A percentile compares a stretch with the other conserved stretches of the same genome.
These are phyloP conservation scores for Spathaspora girioi DNA, from an alignment of 805 yeast genomes.

Conservation along the genomic window DNA sequence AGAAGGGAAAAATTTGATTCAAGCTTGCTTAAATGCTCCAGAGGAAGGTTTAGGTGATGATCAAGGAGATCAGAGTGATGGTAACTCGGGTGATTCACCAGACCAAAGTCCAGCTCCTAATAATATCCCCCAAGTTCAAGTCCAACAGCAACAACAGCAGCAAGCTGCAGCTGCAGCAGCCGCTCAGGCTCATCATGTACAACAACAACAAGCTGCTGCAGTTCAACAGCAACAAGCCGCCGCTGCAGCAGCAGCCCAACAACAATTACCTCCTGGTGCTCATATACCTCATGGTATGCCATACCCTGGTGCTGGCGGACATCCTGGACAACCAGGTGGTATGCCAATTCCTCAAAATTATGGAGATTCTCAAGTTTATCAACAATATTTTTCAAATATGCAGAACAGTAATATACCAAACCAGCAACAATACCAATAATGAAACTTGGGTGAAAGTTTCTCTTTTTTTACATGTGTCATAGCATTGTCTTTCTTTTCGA, in stretches of 20 bases:
- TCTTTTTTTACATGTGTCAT: not conserved
- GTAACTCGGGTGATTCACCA: constrained; percentile 39
- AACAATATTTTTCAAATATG: constrained; percentile 55
- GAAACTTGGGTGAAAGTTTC: not conserved
- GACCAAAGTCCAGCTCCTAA: constrained; percentile 37
- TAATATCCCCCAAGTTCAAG: constrained; percentile 21
- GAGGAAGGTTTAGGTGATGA: constrained; percentile 73
- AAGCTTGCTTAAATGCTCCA: constrained; percentile 97
- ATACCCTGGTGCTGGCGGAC: constrained; percentile 35
- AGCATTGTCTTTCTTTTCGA: not conserved
- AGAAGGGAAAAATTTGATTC: constrained; percentile 95
- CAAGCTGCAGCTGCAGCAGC: constrained; percentile 18
- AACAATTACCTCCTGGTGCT: constrained; percentile 35
- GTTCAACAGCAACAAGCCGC: constrained; percentile 26
- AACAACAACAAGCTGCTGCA: constrained; percentile 23
- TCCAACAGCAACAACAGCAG: constrained; percentile 20
- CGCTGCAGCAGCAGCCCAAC: constrained; percentile 27
- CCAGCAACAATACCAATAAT: constrained; percentile 54
- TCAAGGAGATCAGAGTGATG: constrained; percentile 52
- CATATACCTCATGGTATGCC: constrained; percentile 45
- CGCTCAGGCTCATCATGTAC: constrained; percentile 16
- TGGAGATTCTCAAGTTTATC: constrained; percentile 37
- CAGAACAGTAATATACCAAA: constrained; percentile 46
- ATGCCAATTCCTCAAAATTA: constrained; percentile 39
- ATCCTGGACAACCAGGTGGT: constrained; percentile 30